A percentile compares a stretch with the other conserved stretches of the same genome.
phyloP scores from a whole-genome alignment of 805 yeast species.

The Saturnispora saitoi region DNA sequence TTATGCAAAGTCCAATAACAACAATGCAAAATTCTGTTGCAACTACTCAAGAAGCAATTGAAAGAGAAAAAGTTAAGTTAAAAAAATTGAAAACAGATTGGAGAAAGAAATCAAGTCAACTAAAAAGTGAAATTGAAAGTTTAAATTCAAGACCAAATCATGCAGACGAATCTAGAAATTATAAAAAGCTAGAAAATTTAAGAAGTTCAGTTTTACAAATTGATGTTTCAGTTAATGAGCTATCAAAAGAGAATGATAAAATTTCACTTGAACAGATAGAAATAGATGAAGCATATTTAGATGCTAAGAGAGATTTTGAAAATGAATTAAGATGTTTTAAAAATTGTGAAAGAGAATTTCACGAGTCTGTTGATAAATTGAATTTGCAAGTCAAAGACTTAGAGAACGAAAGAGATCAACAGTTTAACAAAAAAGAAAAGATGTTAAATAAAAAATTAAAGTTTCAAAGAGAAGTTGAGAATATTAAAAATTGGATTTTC shows the following conservation, averaged over 20 bases:
- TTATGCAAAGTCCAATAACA: conserved; percentile 43
- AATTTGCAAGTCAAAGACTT: conserved; percentile 19
- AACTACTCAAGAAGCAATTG: conserved; percentile 52
- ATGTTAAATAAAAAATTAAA: conserved; percentile 26
- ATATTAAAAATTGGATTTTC: conserved; percentile 22
- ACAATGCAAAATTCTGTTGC: conserved; percentile 59
- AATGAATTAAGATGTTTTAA: conserved; percentile 26
- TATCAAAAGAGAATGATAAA: conserved; percentile 30
- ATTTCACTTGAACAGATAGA: conserved; percentile 31
- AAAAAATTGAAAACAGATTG: conserved; percentile 53
- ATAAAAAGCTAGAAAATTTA: conserved; percentile 43
- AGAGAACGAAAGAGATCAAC: conserved; percentile 24
- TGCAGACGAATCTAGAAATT: conserved; percentile 48
- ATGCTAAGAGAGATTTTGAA: conserved; percentile 33
- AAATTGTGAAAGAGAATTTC: conserved; percentile 25
- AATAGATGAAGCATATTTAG: conserved; percentile 30
- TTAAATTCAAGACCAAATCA: conserved; percentile 39
- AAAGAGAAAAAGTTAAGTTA: conserved; percentile 47
- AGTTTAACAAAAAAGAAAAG: conserved; percentile 29
- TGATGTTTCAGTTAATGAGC: conserved; percentile 30
- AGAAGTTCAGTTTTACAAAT: conserved; percentile 36
- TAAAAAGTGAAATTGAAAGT: conserved; percentile 49
- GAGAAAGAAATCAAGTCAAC: conserved; percentile 40
- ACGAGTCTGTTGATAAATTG: conserved; percentile 19
- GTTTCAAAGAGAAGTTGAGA: conserved; percentile 19